These are phyloP conservation scores for Umbelopsis sp. DNA, from an alignment of 192 early-diverging fungal species.

Conservation along the genomic window DNA sequence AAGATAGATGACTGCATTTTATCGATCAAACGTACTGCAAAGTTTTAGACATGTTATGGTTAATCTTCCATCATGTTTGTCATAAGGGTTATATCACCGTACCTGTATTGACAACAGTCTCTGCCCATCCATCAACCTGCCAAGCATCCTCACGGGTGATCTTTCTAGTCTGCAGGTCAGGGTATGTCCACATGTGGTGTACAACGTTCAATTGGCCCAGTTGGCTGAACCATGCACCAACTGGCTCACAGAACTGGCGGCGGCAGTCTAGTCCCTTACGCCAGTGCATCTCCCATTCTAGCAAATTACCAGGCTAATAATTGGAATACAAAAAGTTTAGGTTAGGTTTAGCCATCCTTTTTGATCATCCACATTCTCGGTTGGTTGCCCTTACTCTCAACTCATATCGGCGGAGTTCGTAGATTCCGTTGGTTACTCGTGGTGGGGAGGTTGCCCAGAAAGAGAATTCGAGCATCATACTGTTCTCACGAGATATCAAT, in stretches of 20 bases:
- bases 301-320: constrained; percentile 77
- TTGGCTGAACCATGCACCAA: constrained; percentile 97
- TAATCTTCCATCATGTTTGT: not conserved
- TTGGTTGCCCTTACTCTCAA: constrained; percentile 56
- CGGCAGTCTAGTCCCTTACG: constrained; percentile 86
- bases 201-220: constrained; percentile 86
- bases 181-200: constrained; percentile 92
- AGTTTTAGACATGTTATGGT: not conserved
- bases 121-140: constrained; percentile 93
- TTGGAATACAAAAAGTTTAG: not conserved
- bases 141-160: constrained; percentile 88
- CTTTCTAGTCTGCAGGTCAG: constrained; percentile 87
- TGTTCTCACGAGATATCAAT: constrained; percentile 73
- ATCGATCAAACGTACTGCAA: constrained; percentile 74
- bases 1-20: constrained; percentile 83
- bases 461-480: constrained; percentile 90
- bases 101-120: constrained; percentile 90
- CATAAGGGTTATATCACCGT: not conserved
- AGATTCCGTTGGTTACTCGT: constrained; percentile 77
- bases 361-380: not conserved
- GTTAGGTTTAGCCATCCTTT: not conserved
- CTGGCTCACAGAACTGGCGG: constrained; percentile 84
- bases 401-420: constrained; percentile 89
- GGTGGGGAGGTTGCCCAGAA: constrained; percentile 88
- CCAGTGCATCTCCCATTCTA: constrained; percentile 96